These are phyloP conservation scores for Pseudonectria foliicola DNA, from an alignment of 2,329 filamentous ascomycete species.

Conservation along the genomic window DNA sequence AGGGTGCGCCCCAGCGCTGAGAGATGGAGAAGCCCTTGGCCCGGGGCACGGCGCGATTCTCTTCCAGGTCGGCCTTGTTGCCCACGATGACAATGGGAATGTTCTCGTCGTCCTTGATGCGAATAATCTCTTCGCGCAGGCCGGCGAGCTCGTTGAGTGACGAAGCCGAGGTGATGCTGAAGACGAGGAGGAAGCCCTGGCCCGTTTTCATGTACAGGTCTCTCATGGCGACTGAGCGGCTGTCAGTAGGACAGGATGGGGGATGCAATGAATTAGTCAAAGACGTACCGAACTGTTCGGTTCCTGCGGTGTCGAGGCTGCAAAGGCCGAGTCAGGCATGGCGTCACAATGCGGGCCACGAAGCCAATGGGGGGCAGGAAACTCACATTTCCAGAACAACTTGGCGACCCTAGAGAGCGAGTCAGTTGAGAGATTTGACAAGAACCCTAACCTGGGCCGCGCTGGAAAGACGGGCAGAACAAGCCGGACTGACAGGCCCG, in stretches of 20 bases:
- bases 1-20: slow-evolving; percentile 83
- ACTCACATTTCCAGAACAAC: slow-evolving; percentile 82
- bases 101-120: slow-evolving; percentile 81
- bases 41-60: slow-evolving; percentile 71
- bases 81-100: slow-evolving; percentile 85
- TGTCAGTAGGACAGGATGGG: slow-evolving; percentile 15
- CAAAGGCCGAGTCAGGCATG: slow-evolving; percentile 15
- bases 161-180: slow-evolving; percentile 79
- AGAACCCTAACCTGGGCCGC: slow-evolving; percentile 3
- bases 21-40: slow-evolving; percentile 76
- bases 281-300: slow-evolving; percentile 80
- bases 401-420: slow-evolving; percentile 62
- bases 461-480: no score
- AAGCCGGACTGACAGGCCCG: no score
- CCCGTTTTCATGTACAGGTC: slow-evolving; percentile 92
- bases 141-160: slow-evolving; percentile 77
- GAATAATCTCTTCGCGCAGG: slow-evolving; percentile 81
- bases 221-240: slow-evolving; percentile 51
- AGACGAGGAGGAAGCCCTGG: slow-evolving; percentile 85
- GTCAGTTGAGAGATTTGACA: slow-evolving; percentile 22
- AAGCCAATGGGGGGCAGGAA: slow-evolving; percentile 10
- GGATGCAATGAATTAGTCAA: slow-evolving; percentile 11
- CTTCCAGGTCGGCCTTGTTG: slow-evolving; percentile 86
- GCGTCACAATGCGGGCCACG: slow-evolving; percentile 5
- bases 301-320: slow-evolving; percentile 82